A percentile compares a stretch with the other conserved stretches of the same genome.
These are phyloP conservation scores for Cynara cardunculus DNA, from an alignment of 129 eudicot genomes.

Conservation along the genomic window DNA sequence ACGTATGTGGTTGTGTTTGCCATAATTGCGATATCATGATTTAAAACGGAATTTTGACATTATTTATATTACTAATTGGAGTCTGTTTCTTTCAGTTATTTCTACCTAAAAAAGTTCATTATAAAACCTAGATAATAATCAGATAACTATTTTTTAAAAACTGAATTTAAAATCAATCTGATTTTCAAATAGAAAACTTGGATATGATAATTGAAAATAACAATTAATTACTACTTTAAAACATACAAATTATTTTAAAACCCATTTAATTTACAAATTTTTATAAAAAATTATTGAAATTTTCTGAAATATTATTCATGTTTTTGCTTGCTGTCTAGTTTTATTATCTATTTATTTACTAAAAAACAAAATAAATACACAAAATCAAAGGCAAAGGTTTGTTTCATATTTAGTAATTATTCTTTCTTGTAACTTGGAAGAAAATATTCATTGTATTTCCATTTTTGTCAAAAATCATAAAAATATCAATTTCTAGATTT, in stretches of 20 bases:
- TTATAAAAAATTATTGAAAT: no score
- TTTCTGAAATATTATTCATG: no score
- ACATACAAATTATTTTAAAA: no score
- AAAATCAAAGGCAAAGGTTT: not conserved
- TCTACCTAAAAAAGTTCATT: not conserved
- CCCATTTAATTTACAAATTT: not conserved
- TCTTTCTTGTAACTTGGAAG: not conserved
- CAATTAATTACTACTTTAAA: not conserved
- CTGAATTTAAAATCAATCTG: no score
- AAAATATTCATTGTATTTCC: slow-evolving; percentile 1
- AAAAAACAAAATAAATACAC: not conserved
- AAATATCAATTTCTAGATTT: not conserved
- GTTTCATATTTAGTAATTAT: slow-evolving; percentile 13
- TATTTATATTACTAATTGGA: not conserved
- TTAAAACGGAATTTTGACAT: not conserved
- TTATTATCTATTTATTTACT: not conserved
- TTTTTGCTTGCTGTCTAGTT: not conserved
- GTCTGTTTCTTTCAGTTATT: not conserved
- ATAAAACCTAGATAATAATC: no score
- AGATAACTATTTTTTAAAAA: no score
- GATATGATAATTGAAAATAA: no score
- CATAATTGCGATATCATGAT: not conserved
- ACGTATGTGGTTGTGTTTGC: not conserved
- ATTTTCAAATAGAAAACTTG: no score
- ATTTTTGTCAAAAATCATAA: not conserved